Evolutionary conservation across 1,284 basidiomycete species (phyloP).

Genomic region (Meripilus lineatus): DNA sequence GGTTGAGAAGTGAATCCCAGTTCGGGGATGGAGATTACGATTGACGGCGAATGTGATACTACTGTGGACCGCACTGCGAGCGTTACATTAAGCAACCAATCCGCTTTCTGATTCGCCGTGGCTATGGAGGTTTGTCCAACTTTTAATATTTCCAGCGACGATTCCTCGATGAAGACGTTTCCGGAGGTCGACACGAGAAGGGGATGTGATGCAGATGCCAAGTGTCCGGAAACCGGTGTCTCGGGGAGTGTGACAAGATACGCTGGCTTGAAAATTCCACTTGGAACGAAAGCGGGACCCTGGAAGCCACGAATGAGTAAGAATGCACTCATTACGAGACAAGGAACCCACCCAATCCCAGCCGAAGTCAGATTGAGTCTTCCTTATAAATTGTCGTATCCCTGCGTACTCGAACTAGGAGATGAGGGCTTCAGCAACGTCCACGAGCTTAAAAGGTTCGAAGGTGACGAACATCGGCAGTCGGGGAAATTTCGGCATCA

Average conservation of each 20-base stretch:
- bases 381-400: conserved; percentile 45
- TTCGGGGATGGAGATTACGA: conserved; percentile 44
- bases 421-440: not conserved
- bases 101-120: conserved; percentile 38
- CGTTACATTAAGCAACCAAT: conserved; percentile 53
- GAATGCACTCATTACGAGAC: not conserved
- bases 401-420: conserved; percentile 45
- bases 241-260: conserved; percentile 35
- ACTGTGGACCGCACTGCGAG: conserved; percentile 43
- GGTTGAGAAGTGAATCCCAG: conserved; percentile 33
- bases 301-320: conserved; percentile 15
- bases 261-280: conserved; percentile 50
- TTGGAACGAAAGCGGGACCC: conserved; percentile 55
- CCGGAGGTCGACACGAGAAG: conserved; percentile 23
- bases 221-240: conserved; percentile 15
- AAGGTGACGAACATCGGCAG: conserved; percentile 20
- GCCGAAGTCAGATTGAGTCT: conserved; percentile 52
- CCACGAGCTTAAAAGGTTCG: not conserved
- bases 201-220: conserved; percentile 14
- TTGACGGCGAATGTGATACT: conserved; percentile 27
- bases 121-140: conserved; percentile 38
- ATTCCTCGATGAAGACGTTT: conserved; percentile 45
- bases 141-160: conserved; percentile 51
- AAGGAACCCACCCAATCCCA: conserved; percentile 47
- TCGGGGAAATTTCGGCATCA: conserved; percentile 40